Base-by-base conservation (phyloP, 257 asterid species). In the Penstemon davidsonii region DNA sequence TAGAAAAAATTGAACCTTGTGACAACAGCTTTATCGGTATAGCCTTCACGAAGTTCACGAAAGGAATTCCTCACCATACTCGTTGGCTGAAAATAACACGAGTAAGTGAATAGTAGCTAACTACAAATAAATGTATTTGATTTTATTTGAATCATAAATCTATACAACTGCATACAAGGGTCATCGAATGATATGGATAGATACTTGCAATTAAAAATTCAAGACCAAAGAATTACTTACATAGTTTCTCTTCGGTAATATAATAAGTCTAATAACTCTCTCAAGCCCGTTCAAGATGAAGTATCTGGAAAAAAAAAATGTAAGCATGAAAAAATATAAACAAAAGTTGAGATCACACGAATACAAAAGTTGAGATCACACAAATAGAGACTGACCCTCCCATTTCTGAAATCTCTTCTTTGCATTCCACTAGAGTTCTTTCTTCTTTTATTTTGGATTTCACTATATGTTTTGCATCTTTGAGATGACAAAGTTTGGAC, bases 391-490 rank as follows among this genome's bases (percentile, higher is more conserved):
- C 95, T 84, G 57, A 93, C 99, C 96, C 99, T 76, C 99, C 99
- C 97, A 91, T 91, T 88, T 94, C 99, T 47, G 96, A 87, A 73
- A 92, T 86, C 80, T 90, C 99, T 82, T 94, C 99, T 76, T 86
- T 87, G 79, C 5, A 68, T 52, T 52, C 66, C 71, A 82, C 84
- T 72, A 94, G 69, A 25, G 33, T 25, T 25, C 1, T 25, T 25
- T 25, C 33, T 25, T 25, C 33, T 25, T 25, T 47, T 82, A 82
- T 71, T 75, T 78, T 68, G 90, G 78, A 80, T 64, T 67, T 73
- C 33, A 25, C 33, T 25, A 1, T 25, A 25, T 25, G 33, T 25
- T 79, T 73, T 69, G 86, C 88, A 13, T 55, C 82, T 75, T 74
- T 87, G 62, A 94, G 85, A 71, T 84, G 83, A 71, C 99, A 94